These are phyloP conservation scores for Pythium utonaiense DNA, from an alignment of 352 stramenopile species.

Conservation along the genomic window DNA sequence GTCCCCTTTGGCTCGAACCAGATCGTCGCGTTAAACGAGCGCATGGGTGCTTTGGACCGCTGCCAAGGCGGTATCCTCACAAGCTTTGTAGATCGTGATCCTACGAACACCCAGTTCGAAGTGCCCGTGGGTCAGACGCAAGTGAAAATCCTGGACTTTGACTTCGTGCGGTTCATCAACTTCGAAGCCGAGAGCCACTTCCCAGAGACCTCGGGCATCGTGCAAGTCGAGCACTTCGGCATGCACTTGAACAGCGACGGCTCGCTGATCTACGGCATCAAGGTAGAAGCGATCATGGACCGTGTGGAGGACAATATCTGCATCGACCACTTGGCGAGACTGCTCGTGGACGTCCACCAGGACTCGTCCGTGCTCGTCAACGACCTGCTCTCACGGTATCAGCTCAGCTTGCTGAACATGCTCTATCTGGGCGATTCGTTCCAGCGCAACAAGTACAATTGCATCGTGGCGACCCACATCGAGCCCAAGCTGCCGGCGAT, in stretches of 20 bases:
- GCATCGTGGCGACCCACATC: conserved; percentile 97
- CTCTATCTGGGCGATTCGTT: conserved; percentile 94
- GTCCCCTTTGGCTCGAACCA: conserved; percentile 98
- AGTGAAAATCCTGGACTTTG: conserved; percentile 96
- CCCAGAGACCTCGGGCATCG: conserved; percentile 91
- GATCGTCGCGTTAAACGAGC: conserved; percentile 97
- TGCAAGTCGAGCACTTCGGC: conserved; percentile 97
- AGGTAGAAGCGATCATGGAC: conserved; percentile 96
- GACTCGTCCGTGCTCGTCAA: conserved; percentile 96
- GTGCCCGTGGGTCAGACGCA: conserved; percentile 91
- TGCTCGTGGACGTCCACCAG: conserved; percentile 96
- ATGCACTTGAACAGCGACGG: conserved; percentile 80
- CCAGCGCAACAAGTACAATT: conserved; percentile 97
- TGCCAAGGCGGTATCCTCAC: conserved; percentile 97
- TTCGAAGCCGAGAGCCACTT: conserved; percentile 98
- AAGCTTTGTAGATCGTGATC: conserved; percentile 86
- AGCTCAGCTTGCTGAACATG: conserved; percentile 93
- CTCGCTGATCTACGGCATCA: conserved; percentile 81
- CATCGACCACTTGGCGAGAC: conserved; percentile 93
- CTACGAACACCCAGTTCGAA: conserved; percentile 80
- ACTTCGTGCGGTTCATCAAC: conserved; percentile 97
- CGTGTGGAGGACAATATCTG: conserved; percentile 95
- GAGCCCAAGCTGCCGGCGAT: conserved; percentile 92
- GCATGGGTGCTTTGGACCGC: conserved; percentile 94
- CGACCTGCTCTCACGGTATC: conserved; percentile 93